These are phyloP conservation scores for Pleomassaria siparia DNA, from an alignment of 2,329 filamentous ascomycete species.

Conservation along the genomic window DNA sequence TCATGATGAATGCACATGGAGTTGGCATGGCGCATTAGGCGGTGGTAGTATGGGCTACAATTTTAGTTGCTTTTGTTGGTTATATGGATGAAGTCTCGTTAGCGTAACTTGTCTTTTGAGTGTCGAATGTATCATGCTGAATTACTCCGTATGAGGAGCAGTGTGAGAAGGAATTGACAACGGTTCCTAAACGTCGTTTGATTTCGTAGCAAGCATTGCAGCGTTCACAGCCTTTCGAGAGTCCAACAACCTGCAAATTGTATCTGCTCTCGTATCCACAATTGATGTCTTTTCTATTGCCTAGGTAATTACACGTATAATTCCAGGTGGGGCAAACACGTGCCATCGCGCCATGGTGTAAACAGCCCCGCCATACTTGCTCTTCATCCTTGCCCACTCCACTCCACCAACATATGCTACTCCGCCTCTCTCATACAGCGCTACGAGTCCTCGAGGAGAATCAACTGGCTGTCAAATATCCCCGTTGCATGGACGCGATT, in stretches of 20 bases:
- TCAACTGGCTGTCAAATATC: background rate
- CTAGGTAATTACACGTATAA: no score
- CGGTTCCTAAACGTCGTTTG: no score
- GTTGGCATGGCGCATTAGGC: conserved; percentile 1
- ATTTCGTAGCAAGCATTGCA: no score
- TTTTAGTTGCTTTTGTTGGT: background rate
- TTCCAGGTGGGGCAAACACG: conserved; percentile 5
- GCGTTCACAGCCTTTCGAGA: no score
- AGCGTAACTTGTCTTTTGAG: background rate
- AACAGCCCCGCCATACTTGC: conserved; percentile 1
- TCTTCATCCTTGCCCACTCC: background rate
- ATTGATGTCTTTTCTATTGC: no score
- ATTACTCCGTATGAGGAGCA: background rate
- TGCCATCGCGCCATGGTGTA: conserved; percentile 12
- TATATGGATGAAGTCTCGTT: background rate
- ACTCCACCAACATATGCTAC: background rate
- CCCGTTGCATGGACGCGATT: conserved; percentile 20
- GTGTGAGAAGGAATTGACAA: background rate
- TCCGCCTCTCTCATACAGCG: background rate
- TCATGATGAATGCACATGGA: conserved; percentile 1
- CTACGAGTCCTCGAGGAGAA: background rate
- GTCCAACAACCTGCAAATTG: no score
- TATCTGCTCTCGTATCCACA: no score
- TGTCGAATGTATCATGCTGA: background rate
- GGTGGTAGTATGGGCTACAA: background rate